phyloP scores from a whole-genome alignment of 345 rosid genomes.

The Linum lewisii region DNA sequence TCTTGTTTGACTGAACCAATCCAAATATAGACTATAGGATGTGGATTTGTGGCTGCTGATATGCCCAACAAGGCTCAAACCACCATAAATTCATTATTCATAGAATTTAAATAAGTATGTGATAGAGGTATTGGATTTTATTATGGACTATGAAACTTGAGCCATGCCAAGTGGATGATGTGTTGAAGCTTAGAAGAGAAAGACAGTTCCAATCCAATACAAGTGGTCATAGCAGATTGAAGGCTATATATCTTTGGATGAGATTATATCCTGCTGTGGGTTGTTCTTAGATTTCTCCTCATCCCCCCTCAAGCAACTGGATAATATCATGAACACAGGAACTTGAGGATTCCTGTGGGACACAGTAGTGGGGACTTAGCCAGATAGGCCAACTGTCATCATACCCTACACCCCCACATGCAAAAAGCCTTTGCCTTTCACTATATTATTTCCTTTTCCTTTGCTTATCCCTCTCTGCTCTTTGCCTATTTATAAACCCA shows the following conservation, averaged over 20 bases:
- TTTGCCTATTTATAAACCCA: slow-evolving; percentile 27
- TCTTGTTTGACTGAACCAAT: background rate
- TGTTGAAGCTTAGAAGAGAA: background rate
- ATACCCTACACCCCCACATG: slow-evolving; percentile 49
- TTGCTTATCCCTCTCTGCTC: background rate
- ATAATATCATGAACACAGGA: slow-evolving; percentile 28
- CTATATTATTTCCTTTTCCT: slow-evolving; percentile 27
- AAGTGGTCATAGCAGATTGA: slow-evolving; percentile 11
- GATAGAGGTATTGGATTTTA: background rate
- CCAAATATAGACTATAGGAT: background rate
- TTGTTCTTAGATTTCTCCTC: slow-evolving; percentile 19
- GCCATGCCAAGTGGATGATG: slow-evolving; percentile 11
- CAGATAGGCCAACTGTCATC: slow-evolving; percentile 42
- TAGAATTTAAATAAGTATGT: background rate
- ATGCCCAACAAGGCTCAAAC: background rate
- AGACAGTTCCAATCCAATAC: slow-evolving; percentile 15
- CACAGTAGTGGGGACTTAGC: slow-evolving; percentile 10
- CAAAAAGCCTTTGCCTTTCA: slow-evolving; percentile 9
- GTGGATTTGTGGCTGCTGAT: background rate
- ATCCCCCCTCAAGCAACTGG: slow-evolving; percentile 21
- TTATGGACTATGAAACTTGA: slow-evolving; percentile 16
- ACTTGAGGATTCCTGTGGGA: slow-evolving; percentile 35
- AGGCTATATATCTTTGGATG: slow-evolving; percentile 20
- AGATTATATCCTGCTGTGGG: slow-evolving; percentile 31
- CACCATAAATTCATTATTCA: background rate